Conservation (phyloP, 164 flowering plant genomes). For the Nymphaea colorata region DNA sequence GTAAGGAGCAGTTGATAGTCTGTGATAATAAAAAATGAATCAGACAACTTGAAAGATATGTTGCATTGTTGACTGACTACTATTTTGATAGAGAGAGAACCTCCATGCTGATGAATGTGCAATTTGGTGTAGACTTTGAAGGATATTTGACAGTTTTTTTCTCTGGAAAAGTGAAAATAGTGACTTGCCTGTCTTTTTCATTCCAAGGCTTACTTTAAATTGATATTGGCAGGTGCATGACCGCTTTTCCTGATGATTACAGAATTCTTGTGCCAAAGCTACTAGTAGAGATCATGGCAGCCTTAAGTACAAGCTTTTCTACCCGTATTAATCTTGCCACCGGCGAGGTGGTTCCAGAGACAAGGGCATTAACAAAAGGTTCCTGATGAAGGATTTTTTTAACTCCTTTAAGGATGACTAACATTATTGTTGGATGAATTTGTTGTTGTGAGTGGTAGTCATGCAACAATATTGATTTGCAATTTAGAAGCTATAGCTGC, state of each 20-base stretch:
- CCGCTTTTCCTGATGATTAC: slow-evolving; percentile 93
- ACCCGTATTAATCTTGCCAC: slow-evolving; percentile 85
- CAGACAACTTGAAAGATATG: no score
- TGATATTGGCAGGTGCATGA: slow-evolving; percentile 57
- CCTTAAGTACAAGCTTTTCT: slow-evolving; percentile 58
- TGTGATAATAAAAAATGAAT: no score
- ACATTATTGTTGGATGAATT: not conserved
- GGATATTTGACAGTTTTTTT: no score
- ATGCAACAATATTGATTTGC: not conserved
- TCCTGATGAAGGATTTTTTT: not conserved
- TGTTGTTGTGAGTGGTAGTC: no score
- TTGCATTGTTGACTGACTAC: no score
- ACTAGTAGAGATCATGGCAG: slow-evolving; percentile 60
- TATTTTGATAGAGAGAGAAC: no score
- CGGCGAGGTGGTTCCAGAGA: slow-evolving; percentile 87
- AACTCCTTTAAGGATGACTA: not conserved
- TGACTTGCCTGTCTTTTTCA: no score
- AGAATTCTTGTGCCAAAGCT: slow-evolving; percentile 78
- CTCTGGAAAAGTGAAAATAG: no score
- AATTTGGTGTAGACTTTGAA: no score
- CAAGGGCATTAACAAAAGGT: slow-evolving; percentile 90
- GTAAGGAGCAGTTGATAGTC: no score
- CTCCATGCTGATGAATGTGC: no score
- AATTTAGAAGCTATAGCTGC: not conserved
- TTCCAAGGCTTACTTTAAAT: no score